These are phyloP conservation scores for Phyllosticta capitalensis DNA, from an alignment of 2,329 filamentous ascomycete species.

Conservation along the genomic window DNA sequence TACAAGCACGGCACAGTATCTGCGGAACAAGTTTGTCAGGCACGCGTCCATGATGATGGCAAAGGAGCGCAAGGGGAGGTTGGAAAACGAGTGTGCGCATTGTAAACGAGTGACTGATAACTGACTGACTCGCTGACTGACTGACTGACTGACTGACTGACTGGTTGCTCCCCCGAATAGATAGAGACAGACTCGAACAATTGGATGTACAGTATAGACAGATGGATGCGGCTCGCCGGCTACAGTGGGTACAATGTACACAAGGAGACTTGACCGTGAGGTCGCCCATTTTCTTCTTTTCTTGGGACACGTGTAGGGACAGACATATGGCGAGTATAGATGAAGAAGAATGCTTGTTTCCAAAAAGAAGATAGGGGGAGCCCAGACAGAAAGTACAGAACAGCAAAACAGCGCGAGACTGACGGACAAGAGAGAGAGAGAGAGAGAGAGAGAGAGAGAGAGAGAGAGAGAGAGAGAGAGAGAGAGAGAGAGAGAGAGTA, in stretches of 20 bases:
- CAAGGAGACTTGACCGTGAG: background rate
- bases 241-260: background rate
- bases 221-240: background rate
- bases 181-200: background rate
- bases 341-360: background rate
- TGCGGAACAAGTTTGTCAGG: background rate
- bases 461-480: background rate
- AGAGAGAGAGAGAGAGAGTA: background rate
- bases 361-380: background rate
- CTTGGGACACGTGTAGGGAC: background rate
- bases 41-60: background rate
- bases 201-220: background rate
- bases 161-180: background rate
- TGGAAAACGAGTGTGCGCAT: too few species aligned
- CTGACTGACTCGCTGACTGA: background rate
- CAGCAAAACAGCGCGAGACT: background rate
- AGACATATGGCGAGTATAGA: background rate
- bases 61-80: background rate
- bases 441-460: background rate
- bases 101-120: background rate
- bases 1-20: constrained; percentile 11
- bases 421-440: background rate
- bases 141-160: background rate
- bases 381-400: background rate
- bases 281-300: background rate